Percentiles rank a stretch among this genome's conserved stretches.
Conservation (phyloP, 1,284 basidiomycete species). For the Sporisorium graminicola region DNA sequence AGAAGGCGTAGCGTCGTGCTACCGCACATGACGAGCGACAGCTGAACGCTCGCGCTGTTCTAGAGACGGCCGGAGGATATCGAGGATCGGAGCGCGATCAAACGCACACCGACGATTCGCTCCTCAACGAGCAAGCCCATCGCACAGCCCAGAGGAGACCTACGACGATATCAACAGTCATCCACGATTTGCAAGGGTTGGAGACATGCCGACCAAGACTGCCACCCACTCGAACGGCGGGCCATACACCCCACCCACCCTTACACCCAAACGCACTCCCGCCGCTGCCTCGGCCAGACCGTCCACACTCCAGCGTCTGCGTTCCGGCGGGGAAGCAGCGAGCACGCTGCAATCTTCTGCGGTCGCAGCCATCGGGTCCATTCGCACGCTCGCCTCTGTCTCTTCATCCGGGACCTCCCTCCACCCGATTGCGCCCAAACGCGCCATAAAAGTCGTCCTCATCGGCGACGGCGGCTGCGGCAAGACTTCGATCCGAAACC, state of each 20-base stretch:
- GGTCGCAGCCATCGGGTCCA: slow-evolving; percentile 28
- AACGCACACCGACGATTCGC: too few species aligned
- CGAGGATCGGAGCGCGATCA: too few species aligned
- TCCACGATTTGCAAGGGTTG: not conserved
- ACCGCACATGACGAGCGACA: not conserved
- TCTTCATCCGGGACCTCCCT: slow-evolving; percentile 33
- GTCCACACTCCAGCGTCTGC: slow-evolving; percentile 17
- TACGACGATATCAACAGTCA: not conserved
- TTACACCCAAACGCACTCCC: not conserved
- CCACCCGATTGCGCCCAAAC: slow-evolving; percentile 19
- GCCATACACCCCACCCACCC: slow-evolving; percentile 3
- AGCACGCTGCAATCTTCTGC: slow-evolving; percentile 28
- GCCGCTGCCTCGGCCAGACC: not conserved
- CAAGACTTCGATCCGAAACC: slow-evolving; percentile 58
- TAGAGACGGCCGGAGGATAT: not conserved
- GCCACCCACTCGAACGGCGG: not conserved
- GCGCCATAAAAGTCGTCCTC: slow-evolving; percentile 61
- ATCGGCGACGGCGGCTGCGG: slow-evolving; percentile 59
- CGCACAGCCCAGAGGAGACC: not conserved
- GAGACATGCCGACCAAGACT: slow-evolving; percentile 15
- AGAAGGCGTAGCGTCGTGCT: too few species aligned
- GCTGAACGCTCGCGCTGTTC: not conserved
- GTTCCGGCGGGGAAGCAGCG: slow-evolving; percentile 9
- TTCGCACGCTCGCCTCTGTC: slow-evolving; percentile 22
- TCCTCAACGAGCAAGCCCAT: not conserved